Conservation (phyloP, 805 yeast genomes). For the Kockiozyma suomiensis region DNA sequence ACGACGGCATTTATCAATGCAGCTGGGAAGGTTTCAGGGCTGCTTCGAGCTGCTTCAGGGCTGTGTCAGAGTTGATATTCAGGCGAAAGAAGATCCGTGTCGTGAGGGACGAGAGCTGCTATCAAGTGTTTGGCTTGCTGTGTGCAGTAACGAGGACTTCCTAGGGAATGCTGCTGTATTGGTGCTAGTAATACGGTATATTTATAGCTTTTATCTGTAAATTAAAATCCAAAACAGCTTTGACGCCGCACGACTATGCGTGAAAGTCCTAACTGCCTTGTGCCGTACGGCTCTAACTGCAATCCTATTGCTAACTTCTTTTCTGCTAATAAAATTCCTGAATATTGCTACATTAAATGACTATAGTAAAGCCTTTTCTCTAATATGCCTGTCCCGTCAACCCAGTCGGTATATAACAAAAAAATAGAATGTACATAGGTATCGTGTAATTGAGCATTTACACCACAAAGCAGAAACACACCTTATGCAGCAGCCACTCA, state of each 20-base stretch:
- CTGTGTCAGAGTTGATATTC: no score
- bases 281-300: neutral
- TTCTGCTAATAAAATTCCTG: neutral
- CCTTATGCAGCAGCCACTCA: constrained; percentile 8
- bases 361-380: no score
- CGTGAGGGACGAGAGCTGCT: neutral
- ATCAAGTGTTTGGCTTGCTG: no score
- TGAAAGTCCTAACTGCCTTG: neutral
- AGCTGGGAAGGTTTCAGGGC: neutral
- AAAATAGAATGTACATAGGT: no score
- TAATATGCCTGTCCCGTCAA: no score
- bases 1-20: constrained; percentile 6
- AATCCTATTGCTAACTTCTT: neutral
- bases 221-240: neutral
- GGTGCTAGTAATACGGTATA: neutral
- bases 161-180: neutral
- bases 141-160: no score
- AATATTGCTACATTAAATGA: no score
- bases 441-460: no score
- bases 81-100: neutral
- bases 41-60: neutral
- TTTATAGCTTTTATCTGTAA: no score
- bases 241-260: neutral
- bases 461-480: neutral
- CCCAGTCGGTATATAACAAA: no score